Base-by-base conservation (phyloP, 208 protist species). In the Trypanosomatidae sp. region DNA sequence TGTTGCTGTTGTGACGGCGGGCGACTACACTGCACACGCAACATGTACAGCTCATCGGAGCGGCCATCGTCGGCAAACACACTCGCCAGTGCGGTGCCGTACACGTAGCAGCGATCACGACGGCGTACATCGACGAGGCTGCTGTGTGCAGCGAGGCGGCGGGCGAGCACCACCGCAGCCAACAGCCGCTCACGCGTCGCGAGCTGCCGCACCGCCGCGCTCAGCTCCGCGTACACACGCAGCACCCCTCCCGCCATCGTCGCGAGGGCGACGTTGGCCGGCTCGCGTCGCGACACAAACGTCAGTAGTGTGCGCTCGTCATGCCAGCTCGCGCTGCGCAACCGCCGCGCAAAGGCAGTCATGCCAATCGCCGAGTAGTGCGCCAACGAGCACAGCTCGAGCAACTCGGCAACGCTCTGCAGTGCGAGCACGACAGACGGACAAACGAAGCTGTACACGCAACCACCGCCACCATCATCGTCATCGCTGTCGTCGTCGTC, bases 371-470 rank as follows among this genome's bases (percentile, higher is more conserved):
- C 33, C 1, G 78, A 76, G 48, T 76, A 67, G 24, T 60, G 58
- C 10, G 56, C 67, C 7, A 67, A 47, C 3, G 71, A 56, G 56
- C 74, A 81, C 33, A 86, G 33, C 43, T 92, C 75, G 4, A 86
- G 39, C 15, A 92, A 32, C 43, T 80, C 61, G 0, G 68, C 74
- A 0, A 87, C 4, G 54, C 78, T 88, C 51, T 92, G 83, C 16
- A 88, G 43, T 2, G 83, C 71, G 43, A 81, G 83, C n/a, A 92
- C 59, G 38, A 92, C 59, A n/a, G 70, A 67, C 4, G 55, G 26
- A 15, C 48, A 59, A 4, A 84, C 18, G 18, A 56, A 65, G 5
- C 7, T 39, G 47, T 27, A 35, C 3, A 5, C n/a, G n/a, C n/a
- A n/a, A 18, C 19, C 15, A 20, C 19, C 26, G 50, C 53, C 16